Conservation (phyloP, 1,284 basidiomycete species). For the Neonothopanus nambi region DNA sequence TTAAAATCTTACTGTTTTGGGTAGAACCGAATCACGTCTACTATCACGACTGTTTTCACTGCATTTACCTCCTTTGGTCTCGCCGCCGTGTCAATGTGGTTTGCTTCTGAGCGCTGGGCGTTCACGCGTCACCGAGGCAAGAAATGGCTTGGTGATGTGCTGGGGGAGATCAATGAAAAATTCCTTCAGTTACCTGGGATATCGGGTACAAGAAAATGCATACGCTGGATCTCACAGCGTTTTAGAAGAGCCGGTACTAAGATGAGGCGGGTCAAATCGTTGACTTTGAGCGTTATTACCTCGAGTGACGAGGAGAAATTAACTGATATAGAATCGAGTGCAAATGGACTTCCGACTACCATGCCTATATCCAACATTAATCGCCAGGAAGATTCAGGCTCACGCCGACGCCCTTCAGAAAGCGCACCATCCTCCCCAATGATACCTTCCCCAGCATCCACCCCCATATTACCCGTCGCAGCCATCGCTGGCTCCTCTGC, state of each 20-base stretch:
- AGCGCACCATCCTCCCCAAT: conserved; percentile 2
- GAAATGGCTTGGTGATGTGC: conserved; percentile 74
- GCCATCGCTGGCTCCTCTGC: neutral
- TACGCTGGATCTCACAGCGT: conserved; percentile 27
- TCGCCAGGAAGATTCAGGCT: neutral
- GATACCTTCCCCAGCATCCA: neutral
- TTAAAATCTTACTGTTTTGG: conserved; percentile 3
- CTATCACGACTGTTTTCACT: conserved; percentile 72
- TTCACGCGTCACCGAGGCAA: conserved; percentile 68
- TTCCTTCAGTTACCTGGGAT: conserved; percentile 44
- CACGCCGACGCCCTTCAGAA: conserved; percentile 5
- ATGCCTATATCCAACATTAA: neutral
- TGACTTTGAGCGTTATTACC: conserved; percentile 6
- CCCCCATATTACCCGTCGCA: neutral
- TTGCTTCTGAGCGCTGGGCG: conserved; percentile 72
- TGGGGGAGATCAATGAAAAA: conserved; percentile 48
- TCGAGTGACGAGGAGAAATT: conserved; percentile 9
- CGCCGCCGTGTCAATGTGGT: conserved; percentile 74
- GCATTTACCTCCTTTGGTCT: conserved; percentile 75
- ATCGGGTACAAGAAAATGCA: conserved; percentile 23
- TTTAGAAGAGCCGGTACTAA: conserved; percentile 20
- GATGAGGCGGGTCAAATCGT: conserved; percentile 3
- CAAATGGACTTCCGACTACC: conserved; percentile 10
- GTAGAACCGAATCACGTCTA: conserved; percentile 61
- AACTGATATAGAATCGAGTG: conserved; percentile 6